Percentiles rank a stretch among this genome's conserved stretches.
Evolutionary conservation across 768 basidiomycete genomes (phyloP).

Genomic region (Phanerochaete carnosa): DNA sequence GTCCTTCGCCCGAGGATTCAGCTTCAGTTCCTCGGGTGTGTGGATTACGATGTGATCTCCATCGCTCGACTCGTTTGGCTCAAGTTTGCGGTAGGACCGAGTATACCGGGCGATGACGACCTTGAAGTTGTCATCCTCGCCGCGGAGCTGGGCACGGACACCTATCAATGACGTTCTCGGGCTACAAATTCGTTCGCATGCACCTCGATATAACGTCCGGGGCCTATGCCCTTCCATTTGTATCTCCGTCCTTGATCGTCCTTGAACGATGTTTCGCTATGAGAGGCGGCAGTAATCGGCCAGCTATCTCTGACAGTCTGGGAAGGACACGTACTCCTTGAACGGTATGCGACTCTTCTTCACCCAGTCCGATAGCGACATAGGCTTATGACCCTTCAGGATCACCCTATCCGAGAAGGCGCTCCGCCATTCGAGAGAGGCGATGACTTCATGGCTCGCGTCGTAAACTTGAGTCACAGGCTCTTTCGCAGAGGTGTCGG

Average conservation of each 20-base stretch:
- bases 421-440: constrained; percentile 36
- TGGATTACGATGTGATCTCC: background rate
- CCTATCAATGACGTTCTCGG: background rate
- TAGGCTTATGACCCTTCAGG: constrained; percentile 27
- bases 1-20: background rate
- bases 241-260: constrained; percentile 33
- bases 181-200: background rate
- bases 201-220: constrained; percentile 35
- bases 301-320: background rate
- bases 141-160: constrained; percentile 28
- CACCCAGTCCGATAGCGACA: constrained; percentile 35
- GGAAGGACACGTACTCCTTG: constrained; percentile 29
- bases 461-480: constrained; percentile 32
- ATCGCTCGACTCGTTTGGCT: background rate
- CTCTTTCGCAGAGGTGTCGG: constrained; percentile 23
- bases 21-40: constrained; percentile 23
- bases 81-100: constrained; percentile 11
- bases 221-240: constrained; percentile 39
- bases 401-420: constrained; percentile 35
- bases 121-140: constrained; percentile 29
- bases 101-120: constrained; percentile 34
- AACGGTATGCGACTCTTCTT: constrained; percentile 38
- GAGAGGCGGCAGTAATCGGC: background rate
- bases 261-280: constrained; percentile 36
- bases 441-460: constrained; percentile 29